Percentiles rank a stretch among this genome's conserved stretches.
Conservation (phyloP, 2,329 filamentous ascomycete species). For the Fusarium nygamai region DNA sequence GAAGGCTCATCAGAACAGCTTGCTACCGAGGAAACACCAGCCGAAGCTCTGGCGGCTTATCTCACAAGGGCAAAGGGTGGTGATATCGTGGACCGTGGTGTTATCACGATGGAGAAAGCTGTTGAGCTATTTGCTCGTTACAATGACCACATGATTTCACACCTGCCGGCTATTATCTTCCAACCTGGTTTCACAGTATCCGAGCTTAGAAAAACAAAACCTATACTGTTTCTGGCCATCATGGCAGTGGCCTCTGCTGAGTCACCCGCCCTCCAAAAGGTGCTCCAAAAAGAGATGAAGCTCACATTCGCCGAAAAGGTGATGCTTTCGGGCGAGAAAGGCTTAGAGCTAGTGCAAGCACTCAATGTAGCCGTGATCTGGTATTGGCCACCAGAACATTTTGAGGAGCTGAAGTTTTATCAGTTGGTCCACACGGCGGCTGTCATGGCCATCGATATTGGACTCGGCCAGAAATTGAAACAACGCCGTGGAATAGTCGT, state of each 20-base stretch:
- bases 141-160: constrained; percentile 66
- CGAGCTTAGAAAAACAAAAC: constrained; percentile 67
- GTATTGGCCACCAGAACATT: constrained; percentile 85
- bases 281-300: constrained; percentile 75
- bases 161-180: constrained; percentile 72
- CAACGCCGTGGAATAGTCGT: constrained; percentile 33
- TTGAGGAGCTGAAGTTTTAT: constrained; percentile 90
- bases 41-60: constrained; percentile 34
- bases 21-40: constrained; percentile 21
- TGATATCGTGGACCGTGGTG: constrained; percentile 67
- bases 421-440: constrained; percentile 84
- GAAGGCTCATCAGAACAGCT: constrained; percentile 27
- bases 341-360: constrained; percentile 83
- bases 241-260: constrained; percentile 73
- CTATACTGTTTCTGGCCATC: constrained; percentile 75
- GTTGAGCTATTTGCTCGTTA: constrained; percentile 67
- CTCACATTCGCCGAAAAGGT: constrained; percentile 78
- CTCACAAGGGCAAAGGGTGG: constrained; percentile 45
- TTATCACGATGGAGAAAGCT: constrained; percentile 66
- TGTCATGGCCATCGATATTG: constrained; percentile 85
- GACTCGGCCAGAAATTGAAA: constrained; percentile 65
- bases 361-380: constrained; percentile 80
- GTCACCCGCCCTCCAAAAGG: constrained; percentile 64
- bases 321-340: constrained; percentile 81
- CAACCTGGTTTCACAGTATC: constrained; percentile 61